Evolutionary conservation across 441 rosid species (phyloP).

Genomic region (Macaranga tanarius): DNA sequence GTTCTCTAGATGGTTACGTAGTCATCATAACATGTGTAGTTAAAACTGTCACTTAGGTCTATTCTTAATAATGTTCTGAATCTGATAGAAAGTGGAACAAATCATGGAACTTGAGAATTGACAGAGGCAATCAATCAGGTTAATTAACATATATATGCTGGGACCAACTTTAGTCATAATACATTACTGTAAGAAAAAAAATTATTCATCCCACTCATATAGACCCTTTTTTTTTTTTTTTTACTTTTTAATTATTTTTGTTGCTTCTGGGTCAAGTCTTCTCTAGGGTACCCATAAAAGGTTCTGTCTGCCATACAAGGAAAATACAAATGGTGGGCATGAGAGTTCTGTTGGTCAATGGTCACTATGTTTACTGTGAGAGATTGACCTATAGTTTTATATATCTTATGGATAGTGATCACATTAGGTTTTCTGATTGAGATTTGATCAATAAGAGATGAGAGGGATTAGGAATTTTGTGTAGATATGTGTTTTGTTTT

Average conservation of each 20-base stretch:
- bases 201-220: background rate
- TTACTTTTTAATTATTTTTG: background rate
- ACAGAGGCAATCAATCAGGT: background rate
- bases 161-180: background rate
- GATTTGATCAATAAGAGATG: no score
- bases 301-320: background rate
- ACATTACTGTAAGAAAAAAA: background rate
- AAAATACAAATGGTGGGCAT: no score
- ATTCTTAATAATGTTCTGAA: background rate
- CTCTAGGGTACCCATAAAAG: background rate
- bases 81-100: background rate
- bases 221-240: no score
- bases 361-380: background rate
- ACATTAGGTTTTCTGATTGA: background rate
- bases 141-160: background rate
- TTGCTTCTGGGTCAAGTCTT: background rate
- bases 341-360: no score
- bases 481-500: background rate
- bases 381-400: background rate
- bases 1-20: background rate
- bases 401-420: background rate
- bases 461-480: background rate
- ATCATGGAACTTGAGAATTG: background rate
- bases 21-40: background rate
- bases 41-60: background rate